A percentile compares a stretch with the other conserved stretches of the same genome.
These are phyloP conservation scores for Nitzschia putrida DNA, from an alignment of 108 stramenopile genomes.

Conservation along the genomic window DNA sequence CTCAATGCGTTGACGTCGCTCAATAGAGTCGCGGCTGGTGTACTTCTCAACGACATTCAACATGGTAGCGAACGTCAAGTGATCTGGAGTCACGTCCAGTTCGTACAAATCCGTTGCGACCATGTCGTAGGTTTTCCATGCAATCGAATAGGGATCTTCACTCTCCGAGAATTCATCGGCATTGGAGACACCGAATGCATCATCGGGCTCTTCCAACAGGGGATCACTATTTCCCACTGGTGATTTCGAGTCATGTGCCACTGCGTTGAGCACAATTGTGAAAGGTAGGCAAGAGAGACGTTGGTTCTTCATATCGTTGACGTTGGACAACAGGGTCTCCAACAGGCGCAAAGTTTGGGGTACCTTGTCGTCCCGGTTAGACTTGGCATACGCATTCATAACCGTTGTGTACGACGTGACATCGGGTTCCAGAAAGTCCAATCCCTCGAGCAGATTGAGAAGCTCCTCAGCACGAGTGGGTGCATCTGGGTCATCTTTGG, in stretches of 20 bases:
- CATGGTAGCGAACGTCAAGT: conserved; percentile 46
- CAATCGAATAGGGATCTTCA: conserved; percentile 48
- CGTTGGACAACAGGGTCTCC: conserved; percentile 15
- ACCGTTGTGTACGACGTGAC: conserved; percentile 45
- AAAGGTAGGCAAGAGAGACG: conserved; percentile 39
- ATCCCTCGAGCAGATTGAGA: conserved; percentile 26
- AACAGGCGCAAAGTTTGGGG: conserved; percentile 34
- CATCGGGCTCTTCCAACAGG: neutral
- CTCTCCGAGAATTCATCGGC: neutral
- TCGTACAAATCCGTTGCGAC: conserved; percentile 33
- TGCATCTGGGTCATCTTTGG: conserved; percentile 15
- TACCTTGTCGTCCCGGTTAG: conserved; percentile 24
- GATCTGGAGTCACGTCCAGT: conserved; percentile 38
- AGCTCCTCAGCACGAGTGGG: conserved; percentile 43
- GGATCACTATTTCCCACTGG: neutral
- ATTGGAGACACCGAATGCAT: conserved; percentile 2
- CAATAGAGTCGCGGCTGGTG: conserved; percentile 40
- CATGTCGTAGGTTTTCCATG: conserved; percentile 41
- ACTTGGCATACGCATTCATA: conserved; percentile 50
- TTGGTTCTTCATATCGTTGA: conserved; percentile 7
- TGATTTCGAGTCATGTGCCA: conserved; percentile 15
- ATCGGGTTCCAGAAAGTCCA: conserved; percentile 22
- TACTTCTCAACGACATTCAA: conserved; percentile 35
- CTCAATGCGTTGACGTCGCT: conserved; percentile 42
- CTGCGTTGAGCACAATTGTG: conserved; percentile 49